Conservation (phyloP, 2,329 filamentous ascomycete genomes). For the Juglanconis juglandina region DNA sequence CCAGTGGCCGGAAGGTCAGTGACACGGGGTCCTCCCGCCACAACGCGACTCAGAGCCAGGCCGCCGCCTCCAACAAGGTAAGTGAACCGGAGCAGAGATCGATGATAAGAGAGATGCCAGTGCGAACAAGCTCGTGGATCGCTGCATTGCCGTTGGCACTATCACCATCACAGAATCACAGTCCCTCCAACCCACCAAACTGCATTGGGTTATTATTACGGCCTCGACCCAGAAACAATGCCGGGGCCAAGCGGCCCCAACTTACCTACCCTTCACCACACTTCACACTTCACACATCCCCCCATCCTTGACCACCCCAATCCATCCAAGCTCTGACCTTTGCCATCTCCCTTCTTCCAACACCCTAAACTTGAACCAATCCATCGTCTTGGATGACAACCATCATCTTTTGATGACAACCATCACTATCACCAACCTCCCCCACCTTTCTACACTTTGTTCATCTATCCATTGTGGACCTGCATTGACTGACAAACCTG, state of each 20-base stretch:
- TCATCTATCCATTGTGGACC: constrained; percentile 20
- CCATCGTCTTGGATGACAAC: constrained; percentile 4
- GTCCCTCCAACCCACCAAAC: not conserved
- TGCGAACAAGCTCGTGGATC: not conserved
- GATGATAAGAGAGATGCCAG: not conserved
- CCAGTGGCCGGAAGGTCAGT: constrained; percentile 43
- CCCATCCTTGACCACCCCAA: not conserved
- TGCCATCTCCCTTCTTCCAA: constrained; percentile 22
- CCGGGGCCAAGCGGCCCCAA: constrained; percentile 14
- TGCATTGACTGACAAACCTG: constrained; percentile 16
- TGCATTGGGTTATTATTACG: not conserved
- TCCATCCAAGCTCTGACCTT: not conserved
- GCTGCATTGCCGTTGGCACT: not conserved
- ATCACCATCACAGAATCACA: not conserved
- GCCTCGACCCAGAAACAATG: constrained; percentile 19
- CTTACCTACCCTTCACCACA: not conserved
- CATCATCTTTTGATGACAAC: constrained; percentile 11
- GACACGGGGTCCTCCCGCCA: constrained; percentile 46
- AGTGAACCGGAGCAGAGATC: constrained; percentile 21
- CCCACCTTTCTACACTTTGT: not conserved
- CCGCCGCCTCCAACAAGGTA: constrained; percentile 40
- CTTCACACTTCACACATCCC: not conserved
- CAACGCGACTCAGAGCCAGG: constrained; percentile 34
- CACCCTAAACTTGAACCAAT: constrained; percentile 8
- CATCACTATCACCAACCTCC: constrained; percentile 15